Evolutionary conservation across 495 filamentous ascomycete genomes (phyloP).

Genomic region (Neurospora cerealis): DNA sequence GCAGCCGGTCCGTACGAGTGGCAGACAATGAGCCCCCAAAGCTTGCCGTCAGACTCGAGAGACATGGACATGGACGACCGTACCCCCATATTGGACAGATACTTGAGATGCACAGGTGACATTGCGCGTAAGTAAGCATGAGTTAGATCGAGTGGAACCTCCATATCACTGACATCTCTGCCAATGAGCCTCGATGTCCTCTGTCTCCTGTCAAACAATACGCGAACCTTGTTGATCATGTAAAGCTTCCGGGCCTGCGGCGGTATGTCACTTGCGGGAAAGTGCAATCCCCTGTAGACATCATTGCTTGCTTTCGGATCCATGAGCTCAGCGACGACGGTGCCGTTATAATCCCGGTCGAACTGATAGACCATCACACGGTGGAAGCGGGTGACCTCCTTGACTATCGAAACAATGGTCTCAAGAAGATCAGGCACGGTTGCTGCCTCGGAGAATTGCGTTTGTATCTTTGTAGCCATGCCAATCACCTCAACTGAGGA

Average conservation of each 20-base stretch:
- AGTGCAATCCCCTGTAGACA: slow-evolving; percentile 15
- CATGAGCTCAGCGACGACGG: slow-evolving; percentile 17
- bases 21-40: slow-evolving; percentile 76
- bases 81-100: slow-evolving; percentile 69
- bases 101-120: slow-evolving; percentile 73
- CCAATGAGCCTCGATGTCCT: slow-evolving; percentile 67
- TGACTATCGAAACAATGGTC: slow-evolving; percentile 11
- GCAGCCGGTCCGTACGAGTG: slow-evolving; percentile 61
- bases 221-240: slow-evolving; percentile 60
- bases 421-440: slow-evolving; percentile 9
- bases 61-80: slow-evolving; percentile 82
- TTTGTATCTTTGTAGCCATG: slow-evolving; percentile 15
- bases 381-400: slow-evolving; percentile 12
- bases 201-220: slow-evolving; percentile 57
- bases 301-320: slow-evolving; percentile 13
- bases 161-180: slow-evolving; percentile 56
- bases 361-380: slow-evolving; percentile 19
- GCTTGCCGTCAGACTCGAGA: slow-evolving; percentile 61
- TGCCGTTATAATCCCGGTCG: slow-evolving; percentile 16
- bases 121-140: slow-evolving; percentile 72
- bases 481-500: slow-evolving; percentile 12
- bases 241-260: slow-evolving; percentile 41
- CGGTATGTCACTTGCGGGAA: slow-evolving; percentile 16
- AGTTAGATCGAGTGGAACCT: slow-evolving; percentile 64
- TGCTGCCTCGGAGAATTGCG: slow-evolving; percentile 9